Percentiles rank a stretch among this genome's conserved stretches.
Evolutionary conservation across 768 basidiomycete species (phyloP).

Genomic region (Termitomyces sp.): DNA sequence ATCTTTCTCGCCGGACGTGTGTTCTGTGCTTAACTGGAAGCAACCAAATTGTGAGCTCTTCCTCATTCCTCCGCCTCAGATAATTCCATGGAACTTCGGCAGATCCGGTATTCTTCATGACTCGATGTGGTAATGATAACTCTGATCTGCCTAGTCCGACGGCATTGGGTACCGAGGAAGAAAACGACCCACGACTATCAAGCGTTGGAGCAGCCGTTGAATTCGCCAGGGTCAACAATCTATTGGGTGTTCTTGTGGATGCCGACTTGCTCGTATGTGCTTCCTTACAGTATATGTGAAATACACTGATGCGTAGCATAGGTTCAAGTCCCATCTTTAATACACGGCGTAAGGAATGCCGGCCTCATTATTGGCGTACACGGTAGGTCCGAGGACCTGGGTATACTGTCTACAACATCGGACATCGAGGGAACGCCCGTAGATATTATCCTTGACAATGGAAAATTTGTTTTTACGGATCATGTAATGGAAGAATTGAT

Average conservation of each 20-base stretch:
- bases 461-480: slow-evolving; percentile 65
- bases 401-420: slow-evolving; percentile 27
- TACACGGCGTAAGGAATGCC: slow-evolving; percentile 83
- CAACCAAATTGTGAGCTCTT: slow-evolving; percentile 86
- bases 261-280: slow-evolving; percentile 74
- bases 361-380: slow-evolving; percentile 86
- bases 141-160: slow-evolving; percentile 33
- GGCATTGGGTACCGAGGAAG: slow-evolving; percentile 31
- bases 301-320: slow-evolving; percentile 23
- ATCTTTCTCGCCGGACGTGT: slow-evolving; percentile 87
- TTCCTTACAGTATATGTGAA: slow-evolving; percentile 2
- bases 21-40: slow-evolving; percentile 95
- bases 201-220: slow-evolving; percentile 91
- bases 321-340: slow-evolving; percentile 86
- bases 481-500: slow-evolving; percentile 46
- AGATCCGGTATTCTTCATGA: slow-evolving; percentile 96
- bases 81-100: slow-evolving; percentile 7
- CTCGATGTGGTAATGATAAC: slow-evolving; percentile 70
- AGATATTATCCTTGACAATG: slow-evolving; percentile 65
- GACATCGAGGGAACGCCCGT: slow-evolving; percentile 45
- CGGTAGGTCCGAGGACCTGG: slow-evolving; percentile 48
- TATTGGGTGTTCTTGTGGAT: slow-evolving; percentile 88
- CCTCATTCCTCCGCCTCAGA: not conserved
- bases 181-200: slow-evolving; percentile 45
- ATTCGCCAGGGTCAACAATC: slow-evolving; percentile 88